These are phyloP conservation scores for Russula sp. DNA, from an alignment of 768 basidiomycete genomes.

Conservation along the genomic window DNA sequence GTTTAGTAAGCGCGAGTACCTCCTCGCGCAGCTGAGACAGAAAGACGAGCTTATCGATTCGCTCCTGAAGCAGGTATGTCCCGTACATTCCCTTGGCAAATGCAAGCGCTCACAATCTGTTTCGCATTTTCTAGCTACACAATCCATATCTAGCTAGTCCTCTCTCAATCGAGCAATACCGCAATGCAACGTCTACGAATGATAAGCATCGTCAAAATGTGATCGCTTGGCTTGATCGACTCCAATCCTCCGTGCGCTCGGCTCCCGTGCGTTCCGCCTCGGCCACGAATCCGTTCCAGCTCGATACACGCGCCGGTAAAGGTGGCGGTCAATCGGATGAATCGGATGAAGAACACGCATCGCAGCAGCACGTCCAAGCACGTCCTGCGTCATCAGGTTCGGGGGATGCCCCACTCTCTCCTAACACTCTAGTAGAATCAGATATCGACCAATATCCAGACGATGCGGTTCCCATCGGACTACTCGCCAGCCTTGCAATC, in stretches of 20 bases:
- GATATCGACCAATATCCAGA: slow-evolving; percentile 45
- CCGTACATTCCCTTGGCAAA: neutral
- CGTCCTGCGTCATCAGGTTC: slow-evolving; percentile 20
- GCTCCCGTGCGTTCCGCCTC: slow-evolving; percentile 46
- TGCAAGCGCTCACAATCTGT: neutral
- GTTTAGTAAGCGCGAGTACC: slow-evolving; percentile 78
- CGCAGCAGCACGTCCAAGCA: neutral
- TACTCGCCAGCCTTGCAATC: slow-evolving; percentile 70
- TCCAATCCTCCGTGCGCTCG: slow-evolving; percentile 57
- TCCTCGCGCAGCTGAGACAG: slow-evolving; percentile 81
- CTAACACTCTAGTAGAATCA: slow-evolving; percentile 33
- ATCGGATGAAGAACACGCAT: slow-evolving; percentile 27
- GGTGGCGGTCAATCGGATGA: slow-evolving; percentile 35
- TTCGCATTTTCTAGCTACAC: slow-evolving; percentile 47
- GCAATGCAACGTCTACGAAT: slow-evolving; percentile 72
- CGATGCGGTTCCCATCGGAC: slow-evolving; percentile 67
- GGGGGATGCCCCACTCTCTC: slow-evolving; percentile 28
- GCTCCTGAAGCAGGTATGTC: slow-evolving; percentile 71
- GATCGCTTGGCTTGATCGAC: slow-evolving; percentile 71
- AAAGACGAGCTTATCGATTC: slow-evolving; percentile 86
- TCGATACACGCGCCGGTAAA: slow-evolving; percentile 38
- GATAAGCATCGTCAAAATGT: slow-evolving; percentile 67
- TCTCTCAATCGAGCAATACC: slow-evolving; percentile 73
- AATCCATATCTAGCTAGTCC: slow-evolving; percentile 80
- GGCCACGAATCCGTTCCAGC: slow-evolving; percentile 42